Evolutionary conservation across 805 yeast genomes (phyloP).

Genomic region (Yueomyces sp.): DNA sequence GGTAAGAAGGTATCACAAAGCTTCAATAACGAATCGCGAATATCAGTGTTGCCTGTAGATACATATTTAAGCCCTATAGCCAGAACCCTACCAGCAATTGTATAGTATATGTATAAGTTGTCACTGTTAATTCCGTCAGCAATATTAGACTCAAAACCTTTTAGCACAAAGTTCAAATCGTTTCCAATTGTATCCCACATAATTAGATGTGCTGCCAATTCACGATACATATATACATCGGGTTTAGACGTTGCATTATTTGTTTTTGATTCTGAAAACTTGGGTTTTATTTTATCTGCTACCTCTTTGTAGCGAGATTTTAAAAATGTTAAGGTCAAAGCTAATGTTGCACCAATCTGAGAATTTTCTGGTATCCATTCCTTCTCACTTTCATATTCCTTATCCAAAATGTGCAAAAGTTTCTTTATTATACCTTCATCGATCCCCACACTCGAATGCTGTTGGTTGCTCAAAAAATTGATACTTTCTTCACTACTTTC

Average conservation of each 20-base stretch:
- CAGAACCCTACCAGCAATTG: conserved; percentile 61
- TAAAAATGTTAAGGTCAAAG: conserved; percentile 61
- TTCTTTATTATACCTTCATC: conserved; percentile 1
- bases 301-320: conserved; percentile 47
- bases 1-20: conserved; percentile 21
- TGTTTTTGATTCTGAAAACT: conserved; percentile 22
- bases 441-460: neutral
- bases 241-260: conserved; percentile 50
- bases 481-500: neutral
- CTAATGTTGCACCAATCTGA: conserved; percentile 59
- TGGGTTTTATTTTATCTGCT: conserved; percentile 39
- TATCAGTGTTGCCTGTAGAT: conserved; percentile 44
- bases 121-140: conserved; percentile 36
- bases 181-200: conserved; percentile 55
- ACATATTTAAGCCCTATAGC: conserved; percentile 69
- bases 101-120: conserved; percentile 45
- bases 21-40: conserved; percentile 31
- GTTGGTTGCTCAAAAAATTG: neutral
- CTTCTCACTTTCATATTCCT: conserved; percentile 13
- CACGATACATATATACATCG: conserved; percentile 54
- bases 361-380: conserved; percentile 25
- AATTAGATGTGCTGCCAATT: conserved; percentile 50
- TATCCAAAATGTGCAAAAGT: conserved; percentile 9
- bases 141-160: conserved; percentile 3
- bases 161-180: conserved; percentile 19